phyloP scores from a whole-genome alignment of 805 yeast genomes.

The Wickerhamiella sergipiensis region DNA sequence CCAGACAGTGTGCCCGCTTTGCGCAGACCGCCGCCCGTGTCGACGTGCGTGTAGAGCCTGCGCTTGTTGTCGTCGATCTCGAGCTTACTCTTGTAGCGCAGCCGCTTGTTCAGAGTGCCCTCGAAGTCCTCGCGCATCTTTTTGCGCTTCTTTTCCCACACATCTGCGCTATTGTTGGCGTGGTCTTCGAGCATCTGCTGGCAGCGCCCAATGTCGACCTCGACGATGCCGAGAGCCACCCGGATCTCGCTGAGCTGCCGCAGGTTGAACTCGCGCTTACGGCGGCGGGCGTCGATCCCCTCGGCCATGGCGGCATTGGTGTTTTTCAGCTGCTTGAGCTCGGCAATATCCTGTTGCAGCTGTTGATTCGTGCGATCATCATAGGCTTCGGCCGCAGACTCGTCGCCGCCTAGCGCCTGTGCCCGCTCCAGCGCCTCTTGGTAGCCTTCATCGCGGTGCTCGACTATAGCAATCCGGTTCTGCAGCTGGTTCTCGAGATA shows the following conservation, averaged over 20 bases:
- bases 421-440: not conserved
- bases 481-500: not conserved
- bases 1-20: constrained; percentile 81
- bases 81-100: constrained; percentile 57
- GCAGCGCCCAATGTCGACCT: not conserved
- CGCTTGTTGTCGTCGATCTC: constrained; percentile 37
- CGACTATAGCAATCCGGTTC: not conserved
- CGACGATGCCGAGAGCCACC: not conserved
- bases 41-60: constrained; percentile 18
- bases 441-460: too few relatives aligned
- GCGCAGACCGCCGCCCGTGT: constrained; percentile 30
- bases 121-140: not conserved
- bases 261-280: not conserved
- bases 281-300: not conserved
- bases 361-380: not conserved
- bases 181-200: not conserved
- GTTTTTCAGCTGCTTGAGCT: not conserved
- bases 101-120: not conserved
- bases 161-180: not conserved
- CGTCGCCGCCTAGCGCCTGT: not conserved
- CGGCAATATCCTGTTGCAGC: not conserved
- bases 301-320: not conserved
- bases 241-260: not conserved
- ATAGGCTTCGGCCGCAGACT: not conserved
- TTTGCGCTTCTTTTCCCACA: not conserved